phyloP scores from a whole-genome alignment of 345 rosid genomes.

The Angophora floribunda region DNA sequence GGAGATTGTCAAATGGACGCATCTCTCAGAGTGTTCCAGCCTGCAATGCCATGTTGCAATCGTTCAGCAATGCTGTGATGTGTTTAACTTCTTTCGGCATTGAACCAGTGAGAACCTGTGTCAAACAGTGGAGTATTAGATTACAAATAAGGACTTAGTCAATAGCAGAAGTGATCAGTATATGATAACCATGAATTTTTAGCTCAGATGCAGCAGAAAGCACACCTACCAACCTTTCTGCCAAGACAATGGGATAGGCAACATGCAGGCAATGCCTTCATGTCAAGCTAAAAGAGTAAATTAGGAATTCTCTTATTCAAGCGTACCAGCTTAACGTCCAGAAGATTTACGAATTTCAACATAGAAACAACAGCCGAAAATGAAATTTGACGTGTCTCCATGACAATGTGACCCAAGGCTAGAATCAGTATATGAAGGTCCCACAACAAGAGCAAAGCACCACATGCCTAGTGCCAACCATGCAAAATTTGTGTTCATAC shows the following conservation, averaged over 20 bases:
- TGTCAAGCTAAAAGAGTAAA: background rate
- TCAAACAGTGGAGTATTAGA: background rate
- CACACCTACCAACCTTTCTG: background rate
- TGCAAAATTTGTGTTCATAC: slow-evolving; percentile 8
- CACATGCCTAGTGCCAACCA: background rate
- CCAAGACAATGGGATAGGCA: background rate
- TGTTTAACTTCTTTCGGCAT: slow-evolving; percentile 91
- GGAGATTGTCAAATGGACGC: background rate
- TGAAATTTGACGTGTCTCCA: background rate
- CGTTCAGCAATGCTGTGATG: slow-evolving; percentile 58
- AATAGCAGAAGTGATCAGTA: background rate
- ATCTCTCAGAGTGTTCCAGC: background rate
- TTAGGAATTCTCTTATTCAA: background rate
- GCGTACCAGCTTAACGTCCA: background rate
- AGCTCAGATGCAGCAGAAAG: background rate
- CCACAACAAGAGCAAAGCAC: background rate
- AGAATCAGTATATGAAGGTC: background rate
- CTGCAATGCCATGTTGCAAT: slow-evolving; percentile 22
- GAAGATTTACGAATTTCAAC: background rate
- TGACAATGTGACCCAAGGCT: background rate
- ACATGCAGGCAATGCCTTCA: background rate
- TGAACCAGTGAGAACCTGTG: slow-evolving; percentile 89
- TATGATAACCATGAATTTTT: background rate
- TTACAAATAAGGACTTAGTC: background rate
- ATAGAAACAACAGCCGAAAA: background rate